Evolutionary conservation across 2,329 filamentous ascomycete species (phyloP).

Genomic region (Phaeosphaeriaceae sp.): DNA sequence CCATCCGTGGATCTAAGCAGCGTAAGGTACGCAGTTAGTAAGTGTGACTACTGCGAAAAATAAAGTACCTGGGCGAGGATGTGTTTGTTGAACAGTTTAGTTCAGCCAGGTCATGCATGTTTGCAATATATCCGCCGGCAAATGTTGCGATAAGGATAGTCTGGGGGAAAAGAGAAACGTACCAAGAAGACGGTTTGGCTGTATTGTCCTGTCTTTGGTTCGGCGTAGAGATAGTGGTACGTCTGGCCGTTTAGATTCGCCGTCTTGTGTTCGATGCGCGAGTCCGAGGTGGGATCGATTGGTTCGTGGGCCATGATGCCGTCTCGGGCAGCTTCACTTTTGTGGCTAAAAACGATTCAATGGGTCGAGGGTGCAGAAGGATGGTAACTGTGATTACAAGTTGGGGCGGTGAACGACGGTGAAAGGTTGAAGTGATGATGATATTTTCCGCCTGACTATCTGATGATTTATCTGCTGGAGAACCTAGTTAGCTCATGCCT

Average conservation of each 20-base stretch:
- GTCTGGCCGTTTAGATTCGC: slow-evolving; percentile 70
- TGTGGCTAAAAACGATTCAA: slow-evolving; percentile 3
- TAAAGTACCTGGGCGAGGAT: not conserved
- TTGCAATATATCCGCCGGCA: slow-evolving; percentile 22
- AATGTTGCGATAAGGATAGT: slow-evolving; percentile 13
- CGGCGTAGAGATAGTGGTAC: slow-evolving; percentile 68
- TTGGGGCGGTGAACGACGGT: not conserved
- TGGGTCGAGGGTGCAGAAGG: not conserved
- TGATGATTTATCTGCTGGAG: slow-evolving; percentile 1
- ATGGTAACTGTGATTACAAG: not conserved
- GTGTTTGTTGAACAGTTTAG: not conserved
- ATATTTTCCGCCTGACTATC: not conserved
- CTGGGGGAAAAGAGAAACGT: slow-evolving; percentile 11
- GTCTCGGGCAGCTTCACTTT: slow-evolving; percentile 5
- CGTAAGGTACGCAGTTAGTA: slow-evolving; percentile 6
- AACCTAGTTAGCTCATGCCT: slow-evolving; percentile 10
- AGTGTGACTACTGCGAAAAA: not conserved
- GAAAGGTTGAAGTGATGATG: not conserved
- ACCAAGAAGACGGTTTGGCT: slow-evolving; percentile 63
- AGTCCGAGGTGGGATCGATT: slow-evolving; percentile 67
- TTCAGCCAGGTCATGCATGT: not conserved
- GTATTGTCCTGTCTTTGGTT: slow-evolving; percentile 52
- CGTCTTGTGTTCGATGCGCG: slow-evolving; percentile 69
- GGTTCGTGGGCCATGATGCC: slow-evolving; percentile 64
- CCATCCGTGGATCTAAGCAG: slow-evolving; percentile 75